A percentile compares a stretch with the other conserved stretches of the same genome.
phyloP scores from a whole-genome alignment of 1,284 basidiomycete species.

The Mycosarcoma maydis region DNA sequence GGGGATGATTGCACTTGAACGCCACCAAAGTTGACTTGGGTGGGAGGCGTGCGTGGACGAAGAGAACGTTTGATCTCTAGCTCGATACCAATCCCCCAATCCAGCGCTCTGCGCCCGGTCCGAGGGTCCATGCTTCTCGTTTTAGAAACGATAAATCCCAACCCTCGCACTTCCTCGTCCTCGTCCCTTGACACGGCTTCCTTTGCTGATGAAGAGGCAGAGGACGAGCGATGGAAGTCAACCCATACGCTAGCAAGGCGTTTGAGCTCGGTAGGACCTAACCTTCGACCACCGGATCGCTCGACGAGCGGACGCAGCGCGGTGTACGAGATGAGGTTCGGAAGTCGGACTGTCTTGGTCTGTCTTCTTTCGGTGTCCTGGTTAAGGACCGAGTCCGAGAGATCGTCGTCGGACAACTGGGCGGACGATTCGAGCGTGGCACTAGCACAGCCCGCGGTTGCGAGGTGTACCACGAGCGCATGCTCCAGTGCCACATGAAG shows the following conservation, averaged over 20 bases:
- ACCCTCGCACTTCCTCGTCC: constrained; percentile 36
- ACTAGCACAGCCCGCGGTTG: constrained; percentile 52
- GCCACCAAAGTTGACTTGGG: constrained; percentile 44
- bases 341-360: constrained; percentile 44
- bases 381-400: constrained; percentile 3
- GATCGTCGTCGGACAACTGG: constrained; percentile 8
- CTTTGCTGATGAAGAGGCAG: neutral
- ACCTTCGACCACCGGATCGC: constrained; percentile 47
- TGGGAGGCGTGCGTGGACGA: constrained; percentile 25
- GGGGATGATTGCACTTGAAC: constrained; percentile 21
- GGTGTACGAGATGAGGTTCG: constrained; percentile 56
- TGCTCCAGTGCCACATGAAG: constrained; percentile 60
- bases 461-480: constrained; percentile 60
- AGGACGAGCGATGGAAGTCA: constrained; percentile 22
- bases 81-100: constrained; percentile 60
- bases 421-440: constrained; percentile 34
- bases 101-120: constrained; percentile 37
- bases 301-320: constrained; percentile 60
- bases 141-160: constrained; percentile 54
- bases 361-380: constrained; percentile 4
- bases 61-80: constrained; percentile 40
- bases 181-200: neutral
- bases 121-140: constrained; percentile 47
- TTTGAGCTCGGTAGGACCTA: constrained; percentile 47
- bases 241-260: constrained; percentile 57